Base-by-base conservation (phyloP, 345 rosid species). In the Acer yangbiense region DNA sequence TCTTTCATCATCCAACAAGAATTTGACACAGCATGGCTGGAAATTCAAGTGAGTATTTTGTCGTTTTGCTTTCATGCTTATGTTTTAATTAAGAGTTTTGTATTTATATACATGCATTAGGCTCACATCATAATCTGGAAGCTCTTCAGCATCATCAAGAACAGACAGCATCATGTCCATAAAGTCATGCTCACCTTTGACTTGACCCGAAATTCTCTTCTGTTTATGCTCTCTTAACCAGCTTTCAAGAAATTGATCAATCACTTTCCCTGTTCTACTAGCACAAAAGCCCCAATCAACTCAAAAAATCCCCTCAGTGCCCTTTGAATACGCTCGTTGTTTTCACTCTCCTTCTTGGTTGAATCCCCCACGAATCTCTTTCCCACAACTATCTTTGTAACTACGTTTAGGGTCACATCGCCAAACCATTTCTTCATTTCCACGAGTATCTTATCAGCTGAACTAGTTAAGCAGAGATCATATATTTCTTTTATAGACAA, bases 371-470 rank as follows among this genome's bases (percentile, higher is more conserved):
- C 39, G 46, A 1, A 43, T 43, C 75, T 61, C 48, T 83, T 84
- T 25, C 88, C 87, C 0, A 79, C 78, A 0, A 89, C 60, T 14
- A 84, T 75, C 50, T 62, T 75, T 6, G 77, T 48, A 27, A 79
- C 63, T 10, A 84, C 72, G 66, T 88, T 88, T 3, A 84, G 10
- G 3, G 86, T 77, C 39, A 84, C 46, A 44, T 81, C 72, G 3
- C 58, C 74, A 46, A 86, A 81, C 86, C 86, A 81, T 44, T 61
- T 44, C 70, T 74, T 84, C 83, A 88, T 79, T 52, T 86, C 85
- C 39, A 82, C 78, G 23, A 23, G 11, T 44, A 64, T 54, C 54
- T 73, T 62, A 35, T 4, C 39, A 35, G 39, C 39, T 35, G 39
- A 35, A 35, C 39, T 35, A 35, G 39, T 35, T 35, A 35, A 35